A percentile compares a stretch with the other conserved stretches of the same genome.
These are phyloP conservation scores for Apiospora saccharicola DNA, from an alignment of 2,329 filamentous ascomycete species.

Conservation along the genomic window DNA sequence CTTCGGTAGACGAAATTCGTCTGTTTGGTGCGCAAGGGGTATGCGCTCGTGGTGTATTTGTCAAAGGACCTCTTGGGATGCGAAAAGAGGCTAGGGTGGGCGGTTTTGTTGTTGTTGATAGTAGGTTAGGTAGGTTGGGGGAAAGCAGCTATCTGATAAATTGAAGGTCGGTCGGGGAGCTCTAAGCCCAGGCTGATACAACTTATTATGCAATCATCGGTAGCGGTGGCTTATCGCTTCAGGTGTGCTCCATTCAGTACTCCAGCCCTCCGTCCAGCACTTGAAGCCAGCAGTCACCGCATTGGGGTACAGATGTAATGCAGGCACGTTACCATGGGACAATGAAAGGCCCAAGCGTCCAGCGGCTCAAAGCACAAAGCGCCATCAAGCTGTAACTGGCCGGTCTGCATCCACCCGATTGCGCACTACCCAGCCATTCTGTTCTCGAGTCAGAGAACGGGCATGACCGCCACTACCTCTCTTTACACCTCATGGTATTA, in stretches of 20 bases:
- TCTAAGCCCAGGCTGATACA: constrained; percentile 14
- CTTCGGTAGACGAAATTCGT: neutral
- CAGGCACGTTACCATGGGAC: neutral
- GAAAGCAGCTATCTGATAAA: constrained; percentile 13
- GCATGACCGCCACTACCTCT: neutral
- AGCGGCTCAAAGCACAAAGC: neutral
- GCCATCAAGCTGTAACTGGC: neutral
- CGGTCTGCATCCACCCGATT: neutral
- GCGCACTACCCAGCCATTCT: neutral
- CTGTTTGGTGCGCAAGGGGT: neutral
- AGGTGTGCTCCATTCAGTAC: neutral
- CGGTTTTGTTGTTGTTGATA: constrained; percentile 4
- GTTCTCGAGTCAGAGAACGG: neutral
- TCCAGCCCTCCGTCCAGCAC: neutral
- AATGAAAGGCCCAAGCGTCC: neutral
- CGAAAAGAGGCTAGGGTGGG: constrained; percentile 1
- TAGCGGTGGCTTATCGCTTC: constrained; percentile 18
- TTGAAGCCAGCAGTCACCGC: neutral
- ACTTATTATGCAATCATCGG: constrained; percentile 12
- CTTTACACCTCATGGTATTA: neutral
- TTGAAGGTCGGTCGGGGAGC: constrained; percentile 15
- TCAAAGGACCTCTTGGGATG: neutral
- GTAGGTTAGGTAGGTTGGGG: neutral
- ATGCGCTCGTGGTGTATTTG: neutral
- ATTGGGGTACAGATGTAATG: constrained; percentile 16